Evolutionary conservation across 768 basidiomycete species (phyloP).

Genomic region (Russula emetica): DNA sequence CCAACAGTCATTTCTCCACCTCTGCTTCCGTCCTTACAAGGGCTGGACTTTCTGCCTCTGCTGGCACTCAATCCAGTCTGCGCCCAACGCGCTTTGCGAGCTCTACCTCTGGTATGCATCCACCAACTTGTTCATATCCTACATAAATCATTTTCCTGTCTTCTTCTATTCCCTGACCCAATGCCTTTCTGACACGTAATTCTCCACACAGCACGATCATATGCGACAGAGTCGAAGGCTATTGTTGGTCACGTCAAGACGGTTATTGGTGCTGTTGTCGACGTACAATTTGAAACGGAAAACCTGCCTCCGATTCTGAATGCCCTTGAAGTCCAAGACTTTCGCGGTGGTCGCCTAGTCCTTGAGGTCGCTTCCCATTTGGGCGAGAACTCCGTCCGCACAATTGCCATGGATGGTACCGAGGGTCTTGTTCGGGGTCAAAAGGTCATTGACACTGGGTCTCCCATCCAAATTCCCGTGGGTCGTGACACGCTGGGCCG

Average conservation of each 20-base stretch:
- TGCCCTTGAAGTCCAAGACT: constrained; percentile 95
- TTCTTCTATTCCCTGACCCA: constrained; percentile 28
- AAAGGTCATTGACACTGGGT: constrained; percentile 94
- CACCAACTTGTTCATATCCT: constrained; percentile 6
- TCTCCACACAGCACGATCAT: constrained; percentile 61
- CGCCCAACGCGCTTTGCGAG: constrained; percentile 49
- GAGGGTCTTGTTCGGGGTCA: constrained; percentile 99
- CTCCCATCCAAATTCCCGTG: constrained; percentile 95
- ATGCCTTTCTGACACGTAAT: constrained; percentile 30
- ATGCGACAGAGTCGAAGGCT: constrained; percentile 84
- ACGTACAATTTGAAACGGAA: constrained; percentile 96
- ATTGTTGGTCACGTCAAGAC: constrained; percentile 84
- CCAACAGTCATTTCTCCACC: constrained; percentile 78
- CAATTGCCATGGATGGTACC: constrained; percentile 99
- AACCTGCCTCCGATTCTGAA: constrained; percentile 96
- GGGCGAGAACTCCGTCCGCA: constrained; percentile 98
- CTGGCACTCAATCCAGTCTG: constrained; percentile 44
- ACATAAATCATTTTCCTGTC: constrained; percentile 1
- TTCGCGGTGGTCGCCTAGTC: constrained; percentile 93
- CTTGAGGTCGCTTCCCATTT: constrained; percentile 98
- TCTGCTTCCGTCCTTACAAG: constrained; percentile 52
- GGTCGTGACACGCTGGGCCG: constrained; percentile 92
- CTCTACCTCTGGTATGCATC: constrained; percentile 50
- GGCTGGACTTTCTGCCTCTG: constrained; percentile 44
- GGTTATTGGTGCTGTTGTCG: constrained; percentile 99